Percentiles rank a stretch among this genome's conserved stretches.
phyloP scores from a whole-genome alignment of 2,329 filamentous ascomycete species.

The Fusarium sp. region DNA sequence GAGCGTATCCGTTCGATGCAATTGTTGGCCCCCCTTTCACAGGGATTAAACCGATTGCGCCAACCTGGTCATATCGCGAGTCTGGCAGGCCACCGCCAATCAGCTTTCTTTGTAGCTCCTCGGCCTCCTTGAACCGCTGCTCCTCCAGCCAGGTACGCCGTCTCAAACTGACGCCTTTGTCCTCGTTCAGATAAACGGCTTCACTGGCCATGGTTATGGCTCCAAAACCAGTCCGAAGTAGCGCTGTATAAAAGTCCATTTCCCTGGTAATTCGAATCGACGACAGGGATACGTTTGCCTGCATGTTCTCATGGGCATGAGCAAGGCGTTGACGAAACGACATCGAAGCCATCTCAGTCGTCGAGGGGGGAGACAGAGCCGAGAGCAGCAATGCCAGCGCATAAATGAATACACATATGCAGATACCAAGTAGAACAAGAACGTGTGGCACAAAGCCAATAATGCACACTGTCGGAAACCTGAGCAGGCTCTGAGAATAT shows the following conservation, averaged over 20 bases:
- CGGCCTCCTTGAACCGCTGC: slow-evolving; percentile 83
- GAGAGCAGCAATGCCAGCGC: slow-evolving; percentile 81
- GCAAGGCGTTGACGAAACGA: slow-evolving; percentile 73
- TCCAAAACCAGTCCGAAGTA: slow-evolving; percentile 88
- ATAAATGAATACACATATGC: slow-evolving; percentile 84
- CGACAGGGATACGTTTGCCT: slow-evolving; percentile 89
- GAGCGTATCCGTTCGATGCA: slow-evolving; percentile 73
- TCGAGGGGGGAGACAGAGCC: slow-evolving; percentile 61
- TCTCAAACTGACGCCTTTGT: slow-evolving; percentile 79
- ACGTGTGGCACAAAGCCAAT: slow-evolving; percentile 96
- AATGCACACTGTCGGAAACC: slow-evolving; percentile 94
- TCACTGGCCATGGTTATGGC: slow-evolving; percentile 94
- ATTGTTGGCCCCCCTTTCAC: slow-evolving; percentile 63
- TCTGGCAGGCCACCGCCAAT: slow-evolving; percentile 63
- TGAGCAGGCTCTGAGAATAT: slow-evolving; percentile 76
- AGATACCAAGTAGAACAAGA: slow-evolving; percentile 85
- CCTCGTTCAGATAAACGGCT: slow-evolving; percentile 95
- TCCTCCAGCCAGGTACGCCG: slow-evolving; percentile 93
- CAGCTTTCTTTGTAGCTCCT: slow-evolving; percentile 70
- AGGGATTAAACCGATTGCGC: slow-evolving; percentile 69
- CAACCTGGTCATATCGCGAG: slow-evolving; percentile 66
- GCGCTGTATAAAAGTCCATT: slow-evolving; percentile 95
- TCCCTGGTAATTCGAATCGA: slow-evolving; percentile 85
- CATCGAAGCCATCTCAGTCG: slow-evolving; percentile 50
- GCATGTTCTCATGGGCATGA: slow-evolving; percentile 88